These are phyloP conservation scores for Penicillium coffeae DNA, from an alignment of 495 filamentous ascomycete species.

Conservation along the genomic window DNA sequence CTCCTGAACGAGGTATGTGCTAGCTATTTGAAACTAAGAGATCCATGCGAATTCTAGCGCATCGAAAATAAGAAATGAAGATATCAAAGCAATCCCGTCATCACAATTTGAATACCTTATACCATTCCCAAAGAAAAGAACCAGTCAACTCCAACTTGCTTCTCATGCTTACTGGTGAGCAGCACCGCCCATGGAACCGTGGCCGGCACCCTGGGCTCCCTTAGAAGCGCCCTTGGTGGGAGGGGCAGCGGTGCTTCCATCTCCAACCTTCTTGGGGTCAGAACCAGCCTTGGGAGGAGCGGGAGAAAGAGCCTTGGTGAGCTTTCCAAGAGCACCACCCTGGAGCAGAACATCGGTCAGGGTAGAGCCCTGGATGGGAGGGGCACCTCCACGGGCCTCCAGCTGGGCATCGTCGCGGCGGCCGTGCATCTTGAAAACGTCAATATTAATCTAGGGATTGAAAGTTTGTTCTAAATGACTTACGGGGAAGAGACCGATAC, in stretches of 20 bases:
- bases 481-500: constrained; percentile 22
- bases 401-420: constrained; percentile 13
- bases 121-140: not conserved
- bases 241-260: constrained; percentile 1
- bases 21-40: not conserved
- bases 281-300: not conserved
- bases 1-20: not conserved
- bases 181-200: not conserved
- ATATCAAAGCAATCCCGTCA: not conserved
- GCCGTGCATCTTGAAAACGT: constrained; percentile 13
- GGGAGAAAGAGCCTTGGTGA: constrained; percentile 12
- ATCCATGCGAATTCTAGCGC: not conserved
- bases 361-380: constrained; percentile 22
- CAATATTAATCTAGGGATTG: not conserved
- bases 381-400: constrained; percentile 10
- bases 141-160: not conserved
- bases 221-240: not conserved
- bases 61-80: not conserved
- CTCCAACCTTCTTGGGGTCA: constrained; percentile 1
- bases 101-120: not conserved
- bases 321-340: constrained; percentile 16
- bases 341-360: constrained; percentile 16
- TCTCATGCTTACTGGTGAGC: not conserved
- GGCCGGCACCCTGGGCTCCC: not conserved
- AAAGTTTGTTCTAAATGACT: not conserved